Conservation (phyloP, 371 early-diverging fungal species). For the Mortierella sp. region DNA sequence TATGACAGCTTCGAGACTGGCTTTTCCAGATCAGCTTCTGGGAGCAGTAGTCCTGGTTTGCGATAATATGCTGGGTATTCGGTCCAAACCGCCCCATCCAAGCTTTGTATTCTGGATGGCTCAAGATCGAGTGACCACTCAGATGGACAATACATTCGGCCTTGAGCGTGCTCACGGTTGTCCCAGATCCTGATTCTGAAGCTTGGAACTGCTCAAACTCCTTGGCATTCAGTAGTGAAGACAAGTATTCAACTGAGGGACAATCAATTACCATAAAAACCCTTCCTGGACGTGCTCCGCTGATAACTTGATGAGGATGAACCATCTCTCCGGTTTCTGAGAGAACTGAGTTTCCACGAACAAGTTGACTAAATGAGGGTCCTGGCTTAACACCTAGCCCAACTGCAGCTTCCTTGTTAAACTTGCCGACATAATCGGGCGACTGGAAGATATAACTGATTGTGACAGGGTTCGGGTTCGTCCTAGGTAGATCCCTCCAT, state of each 20-base stretch:
- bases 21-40: conserved; percentile 71
- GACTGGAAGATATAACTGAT: conserved; percentile 85
- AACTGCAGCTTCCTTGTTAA: conserved; percentile 78
- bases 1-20: conserved; percentile 67
- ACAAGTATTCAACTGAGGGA: conserved; percentile 76
- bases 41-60: conserved; percentile 66
- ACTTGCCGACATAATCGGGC: conserved; percentile 84
- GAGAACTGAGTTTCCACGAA: conserved; percentile 76
- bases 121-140: conserved; percentile 74
- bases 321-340: conserved; percentile 79
- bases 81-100: conserved; percentile 84
- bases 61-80: conserved; percentile 79
- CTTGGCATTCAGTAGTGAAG: conserved; percentile 62
- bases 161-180: conserved; percentile 20
- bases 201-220: conserved; percentile 61
- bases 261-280: conserved; percentile 91
- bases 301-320: conserved; percentile 79
- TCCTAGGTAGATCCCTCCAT: conserved; percentile 59
- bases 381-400: conserved; percentile 85
- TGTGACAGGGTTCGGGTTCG: conserved; percentile 60
- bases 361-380: conserved; percentile 75
- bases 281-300: conserved; percentile 67
- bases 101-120: conserved; percentile 72
- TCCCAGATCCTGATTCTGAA: conserved; percentile 4
- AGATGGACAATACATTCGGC: conserved; percentile 74